Evolutionary conservation across 805 yeast genomes (phyloP), one percentile per base, ranked within the genome.

Genomic region (Wickerhamiella brachini): DNA sequence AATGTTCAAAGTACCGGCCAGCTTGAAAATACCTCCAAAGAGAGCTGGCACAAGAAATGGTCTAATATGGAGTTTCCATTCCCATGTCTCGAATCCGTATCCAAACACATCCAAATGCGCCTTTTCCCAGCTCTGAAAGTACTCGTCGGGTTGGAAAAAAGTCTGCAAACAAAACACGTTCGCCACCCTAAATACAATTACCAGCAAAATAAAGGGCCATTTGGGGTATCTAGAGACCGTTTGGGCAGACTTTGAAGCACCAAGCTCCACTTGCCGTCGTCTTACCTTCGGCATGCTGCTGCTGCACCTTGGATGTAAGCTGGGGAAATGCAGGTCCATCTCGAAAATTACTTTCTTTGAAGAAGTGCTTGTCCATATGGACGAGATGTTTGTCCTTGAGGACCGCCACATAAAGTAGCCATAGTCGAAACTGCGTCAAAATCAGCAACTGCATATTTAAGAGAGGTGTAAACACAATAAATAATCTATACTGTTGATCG

Each of bases 81-180:
- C 99, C 99, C 99, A 93, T 0, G 97, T 87, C 38, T 79, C 62
- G 58, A 78, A 77, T 0, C 98, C 98, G 55, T 81, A 82, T 1
- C 93, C 89, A 63, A 73, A 87, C 0, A 83, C 82, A 38, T 73
- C 68, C 3, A 61, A 52, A 65, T 88, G 95, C 0, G 97, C 98
- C 0, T 96, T 95, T 61, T 93, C 98, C 49, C 93, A 68, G 0
- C 89, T 73, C 66, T 93, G 99, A 80, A 82, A 93, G 67, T 74
- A 93, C 66, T 93, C 99, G 65, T 93, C 99, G 0, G 98, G 90
- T 65, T 93, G 99, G 68, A 93, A 93, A 62, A 79, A 93, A 0
- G 97, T 87, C 51, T 63, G 63, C 5, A 78, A 76, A 1, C 80
- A 64, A 22, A 84, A 61, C 0, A 94, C 77, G 65, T 88, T 87